Evolutionary conservation across 768 basidiomycete species (phyloP).

Genomic region (Lentinula guzmanii): DNA sequence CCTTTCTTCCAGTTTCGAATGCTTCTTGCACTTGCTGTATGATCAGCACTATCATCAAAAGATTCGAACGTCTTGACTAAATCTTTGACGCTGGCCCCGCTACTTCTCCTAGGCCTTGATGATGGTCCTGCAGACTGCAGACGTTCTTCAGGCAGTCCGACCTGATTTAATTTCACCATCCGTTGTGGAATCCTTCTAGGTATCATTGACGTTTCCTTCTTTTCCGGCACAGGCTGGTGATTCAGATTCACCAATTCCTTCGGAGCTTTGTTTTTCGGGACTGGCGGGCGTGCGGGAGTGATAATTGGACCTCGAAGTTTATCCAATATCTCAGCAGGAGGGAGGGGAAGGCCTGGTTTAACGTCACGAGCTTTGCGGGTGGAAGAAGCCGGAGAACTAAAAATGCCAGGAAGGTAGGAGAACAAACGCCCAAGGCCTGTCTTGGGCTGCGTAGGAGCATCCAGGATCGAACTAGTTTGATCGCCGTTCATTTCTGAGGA

Average conservation of each 20-base stretch:
- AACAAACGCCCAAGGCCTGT: constrained; percentile 24
- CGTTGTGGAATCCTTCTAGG: constrained; percentile 38
- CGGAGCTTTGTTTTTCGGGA: constrained; percentile 41
- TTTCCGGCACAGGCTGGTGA: constrained; percentile 39
- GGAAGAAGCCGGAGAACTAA: constrained; percentile 26
- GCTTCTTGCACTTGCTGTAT: not conserved
- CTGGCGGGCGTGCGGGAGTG: constrained; percentile 51
- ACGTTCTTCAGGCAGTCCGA: constrained; percentile 27
- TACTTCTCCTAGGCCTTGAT: constrained; percentile 46
- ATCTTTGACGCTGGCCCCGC: constrained; percentile 69
- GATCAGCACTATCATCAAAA: not conserved
- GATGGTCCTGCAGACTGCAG: constrained; percentile 14
- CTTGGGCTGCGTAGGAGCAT: not conserved
- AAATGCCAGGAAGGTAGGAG: constrained; percentile 52
- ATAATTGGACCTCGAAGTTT: constrained; percentile 48
- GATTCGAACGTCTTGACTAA: constrained; percentile 59
- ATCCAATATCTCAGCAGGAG: constrained; percentile 45
- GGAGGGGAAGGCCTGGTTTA: constrained; percentile 43
- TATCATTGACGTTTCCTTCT: constrained; percentile 30
- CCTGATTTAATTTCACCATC: constrained; percentile 50
- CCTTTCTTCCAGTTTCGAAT: not conserved
- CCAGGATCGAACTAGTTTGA: not conserved
- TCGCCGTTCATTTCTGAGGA: not conserved
- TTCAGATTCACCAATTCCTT: constrained; percentile 64
- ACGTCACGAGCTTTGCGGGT: constrained; percentile 16